These are phyloP conservation scores for Mycena filopes DNA, from an alignment of 768 basidiomycete genomes.

Conservation along the genomic window DNA sequence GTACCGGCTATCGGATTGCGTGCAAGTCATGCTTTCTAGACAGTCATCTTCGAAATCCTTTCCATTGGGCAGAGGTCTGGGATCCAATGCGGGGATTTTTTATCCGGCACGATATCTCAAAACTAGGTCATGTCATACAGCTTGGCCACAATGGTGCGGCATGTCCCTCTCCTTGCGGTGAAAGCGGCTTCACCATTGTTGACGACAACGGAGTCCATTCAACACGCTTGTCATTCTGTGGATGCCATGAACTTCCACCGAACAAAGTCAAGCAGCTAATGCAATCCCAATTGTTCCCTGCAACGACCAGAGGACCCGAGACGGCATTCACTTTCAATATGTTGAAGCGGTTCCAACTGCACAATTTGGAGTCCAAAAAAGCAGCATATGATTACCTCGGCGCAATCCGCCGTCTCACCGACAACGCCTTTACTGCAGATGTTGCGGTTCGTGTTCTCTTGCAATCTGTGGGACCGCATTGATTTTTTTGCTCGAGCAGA, in stretches of 20 bases:
- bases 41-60: slow-evolving; percentile 30
- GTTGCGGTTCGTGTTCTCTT: slow-evolving; percentile 28
- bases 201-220: slow-evolving; percentile 41
- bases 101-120: slow-evolving; percentile 35
- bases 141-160: slow-evolving; percentile 34
- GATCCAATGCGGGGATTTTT: slow-evolving; percentile 26
- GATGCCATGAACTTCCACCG: slow-evolving; percentile 29
- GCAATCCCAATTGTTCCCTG: slow-evolving; percentile 38
- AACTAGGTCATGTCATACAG: too few relatives aligned
- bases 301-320: slow-evolving; percentile 32
- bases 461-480: too few relatives aligned
- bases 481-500: slow-evolving; percentile 18
- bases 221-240: slow-evolving; percentile 37
- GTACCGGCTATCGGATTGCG: not conserved
- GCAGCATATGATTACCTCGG: slow-evolving; percentile 39
- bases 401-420: slow-evolving; percentile 35
- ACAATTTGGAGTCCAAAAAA: slow-evolving; percentile 37
- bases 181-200: slow-evolving; percentile 32
- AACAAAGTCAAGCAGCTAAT: slow-evolving; percentile 38
- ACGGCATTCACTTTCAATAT: slow-evolving; percentile 39
- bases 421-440: slow-evolving; percentile 34
- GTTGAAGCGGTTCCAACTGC: slow-evolving; percentile 38
- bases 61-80: slow-evolving; percentile 43
- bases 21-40: slow-evolving; percentile 38
- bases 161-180: not conserved